Evolutionary conservation across 495 filamentous ascomycete species (phyloP).

Genomic region (Haplographium delicatum): DNA sequence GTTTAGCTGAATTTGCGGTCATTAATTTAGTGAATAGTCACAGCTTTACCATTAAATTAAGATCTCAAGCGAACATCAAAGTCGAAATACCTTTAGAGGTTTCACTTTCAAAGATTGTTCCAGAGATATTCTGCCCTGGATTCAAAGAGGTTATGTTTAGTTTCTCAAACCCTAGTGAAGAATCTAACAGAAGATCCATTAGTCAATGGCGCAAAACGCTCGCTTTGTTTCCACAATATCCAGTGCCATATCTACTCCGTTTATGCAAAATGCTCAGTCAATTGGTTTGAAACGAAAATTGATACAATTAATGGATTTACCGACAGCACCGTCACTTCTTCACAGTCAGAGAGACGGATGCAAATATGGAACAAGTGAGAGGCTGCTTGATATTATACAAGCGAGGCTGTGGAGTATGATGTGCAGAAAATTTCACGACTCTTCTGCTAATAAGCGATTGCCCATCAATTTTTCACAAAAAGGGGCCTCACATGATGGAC

Average conservation of each 20-base stretch:
- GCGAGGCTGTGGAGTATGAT: constrained; percentile 21
- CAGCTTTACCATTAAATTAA: no score
- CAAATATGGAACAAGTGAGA: not conserved
- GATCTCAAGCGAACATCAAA: no score
- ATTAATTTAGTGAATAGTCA: no score
- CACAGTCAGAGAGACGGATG: not conserved
- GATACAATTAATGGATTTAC: not conserved
- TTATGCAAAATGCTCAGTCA: constrained; percentile 6
- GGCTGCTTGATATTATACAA: constrained; percentile 7
- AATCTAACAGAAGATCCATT: not conserved
- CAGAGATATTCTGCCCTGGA: constrained; percentile 15
- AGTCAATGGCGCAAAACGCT: constrained; percentile 18
- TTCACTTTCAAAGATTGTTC: constrained; percentile 1
- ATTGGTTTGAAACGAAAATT: constrained; percentile 15
- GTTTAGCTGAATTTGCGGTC: no score
- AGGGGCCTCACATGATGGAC: not conserved
- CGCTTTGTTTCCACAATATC: constrained; percentile 17
- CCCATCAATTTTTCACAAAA: not conserved
- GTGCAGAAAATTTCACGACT: constrained; percentile 17
- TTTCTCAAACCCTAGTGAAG: not conserved
- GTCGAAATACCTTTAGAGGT: no score
- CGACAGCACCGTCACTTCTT: not conserved
- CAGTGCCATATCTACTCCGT: constrained; percentile 10
- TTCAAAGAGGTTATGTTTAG: constrained; percentile 9
- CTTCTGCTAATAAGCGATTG: not conserved